Evolutionary conservation across 2,329 filamentous ascomycete species (phyloP).

Genomic region (Penicillium decumbens): DNA sequence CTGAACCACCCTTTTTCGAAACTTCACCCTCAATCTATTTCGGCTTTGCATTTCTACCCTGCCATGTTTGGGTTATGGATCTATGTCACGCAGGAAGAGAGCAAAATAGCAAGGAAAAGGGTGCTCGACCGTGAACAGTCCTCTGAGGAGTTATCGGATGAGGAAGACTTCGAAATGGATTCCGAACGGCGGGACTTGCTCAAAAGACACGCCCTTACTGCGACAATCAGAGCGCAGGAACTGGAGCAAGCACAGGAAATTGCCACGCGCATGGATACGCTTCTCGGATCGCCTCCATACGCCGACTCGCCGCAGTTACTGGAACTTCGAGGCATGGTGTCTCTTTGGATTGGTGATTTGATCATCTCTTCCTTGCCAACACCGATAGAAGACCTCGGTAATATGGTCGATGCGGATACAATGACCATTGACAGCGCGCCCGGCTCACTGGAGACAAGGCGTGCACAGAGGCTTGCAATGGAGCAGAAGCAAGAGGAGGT

Average conservation of each 20-base stretch:
- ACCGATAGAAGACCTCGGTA: conserved; percentile 5
- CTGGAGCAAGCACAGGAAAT: conserved; percentile 59
- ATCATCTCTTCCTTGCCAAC: conserved; percentile 32
- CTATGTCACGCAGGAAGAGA: conserved; percentile 64
- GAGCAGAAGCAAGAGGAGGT: conserved; percentile 32
- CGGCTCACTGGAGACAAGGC: conserved; percentile 29
- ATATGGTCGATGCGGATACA: conserved; percentile 15
- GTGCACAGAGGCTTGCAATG: conserved; percentile 31
- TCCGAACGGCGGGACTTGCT: conserved; percentile 19
- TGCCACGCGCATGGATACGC: conserved; percentile 63
- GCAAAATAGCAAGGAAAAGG: conserved; percentile 43
- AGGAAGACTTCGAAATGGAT: conserved; percentile 28
- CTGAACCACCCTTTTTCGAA: conserved; percentile 69
- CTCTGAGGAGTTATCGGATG: conserved; percentile 29
- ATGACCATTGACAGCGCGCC: conserved; percentile 21
- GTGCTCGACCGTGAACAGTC: conserved; percentile 27
- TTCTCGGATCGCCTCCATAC: conserved; percentile 67
- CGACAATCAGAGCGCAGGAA: conserved; percentile 48
- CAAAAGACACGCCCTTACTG: conserved; percentile 34
- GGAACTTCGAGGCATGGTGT: conserved; percentile 67
- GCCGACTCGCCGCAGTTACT: conserved; percentile 63
- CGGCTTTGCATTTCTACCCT: conserved; percentile 72
- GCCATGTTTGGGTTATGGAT: conserved; percentile 78
- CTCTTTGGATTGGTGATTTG: conserved; percentile 71
- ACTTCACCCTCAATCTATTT: conserved; percentile 54